Evolutionary conservation across 2,329 filamentous ascomycete genomes (phyloP).

Genomic region (Sordariomycetes sp.): DNA sequence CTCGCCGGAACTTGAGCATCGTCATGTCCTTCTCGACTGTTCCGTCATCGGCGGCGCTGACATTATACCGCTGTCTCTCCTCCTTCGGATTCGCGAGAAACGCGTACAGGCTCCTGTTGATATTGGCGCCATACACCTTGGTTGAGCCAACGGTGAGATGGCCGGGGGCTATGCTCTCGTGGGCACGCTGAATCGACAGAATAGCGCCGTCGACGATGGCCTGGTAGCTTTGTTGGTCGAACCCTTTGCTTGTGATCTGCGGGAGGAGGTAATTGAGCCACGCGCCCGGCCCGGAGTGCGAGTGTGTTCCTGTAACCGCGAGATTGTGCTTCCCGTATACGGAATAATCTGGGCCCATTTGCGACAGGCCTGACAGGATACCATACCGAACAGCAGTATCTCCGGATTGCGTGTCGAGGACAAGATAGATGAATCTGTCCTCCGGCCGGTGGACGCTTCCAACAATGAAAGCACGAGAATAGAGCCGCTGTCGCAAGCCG

Average conservation of each 20-base stretch:
- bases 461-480: slow-evolving; percentile 81
- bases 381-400: slow-evolving; percentile 82
- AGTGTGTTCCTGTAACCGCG: slow-evolving; percentile 85
- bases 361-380: slow-evolving; percentile 62
- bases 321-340: slow-evolving; percentile 70
- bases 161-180: slow-evolving; percentile 39
- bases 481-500: slow-evolving; percentile 75
- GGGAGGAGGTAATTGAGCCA: slow-evolving; percentile 93
- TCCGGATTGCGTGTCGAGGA: slow-evolving; percentile 76
- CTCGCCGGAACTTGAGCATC: slow-evolving; percentile 59
- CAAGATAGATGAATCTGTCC: slow-evolving; percentile 74
- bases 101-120: slow-evolving; percentile 73
- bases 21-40: slow-evolving; percentile 65
- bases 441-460: slow-evolving; percentile 50
- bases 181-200: slow-evolving; percentile 69
- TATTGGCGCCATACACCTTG: slow-evolving; percentile 57
- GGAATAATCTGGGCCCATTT: slow-evolving; percentile 57
- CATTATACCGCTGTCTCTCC: slow-evolving; percentile 55
- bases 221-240: slow-evolving; percentile 73
- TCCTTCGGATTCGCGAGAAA: slow-evolving; percentile 70
- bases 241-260: slow-evolving; percentile 79
- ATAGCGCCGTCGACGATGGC: slow-evolving; percentile 81
- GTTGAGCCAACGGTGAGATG: slow-evolving; percentile 49
- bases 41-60: slow-evolving; percentile 20
- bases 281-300: slow-evolving; percentile 79